Evolutionary conservation across 2,329 filamentous ascomycete genomes (phyloP), one percentile per base, ranked within the genome.

Genomic region (Nemania diffusa): DNA sequence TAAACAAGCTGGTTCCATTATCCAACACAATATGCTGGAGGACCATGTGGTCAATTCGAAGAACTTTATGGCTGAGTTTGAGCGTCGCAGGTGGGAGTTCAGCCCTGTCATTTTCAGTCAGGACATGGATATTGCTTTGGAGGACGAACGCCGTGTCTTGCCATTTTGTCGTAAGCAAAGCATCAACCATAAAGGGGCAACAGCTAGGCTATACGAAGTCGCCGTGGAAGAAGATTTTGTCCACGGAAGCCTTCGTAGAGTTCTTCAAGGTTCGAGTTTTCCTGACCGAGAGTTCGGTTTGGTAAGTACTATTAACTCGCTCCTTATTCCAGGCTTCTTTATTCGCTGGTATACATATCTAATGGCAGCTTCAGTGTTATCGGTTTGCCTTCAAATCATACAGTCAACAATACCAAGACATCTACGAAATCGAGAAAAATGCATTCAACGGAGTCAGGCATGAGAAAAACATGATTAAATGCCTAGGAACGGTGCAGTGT

Each of bases 311-410:
- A 17, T 5, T 26, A 13, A 48, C 22, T 13, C 9, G 5, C 22
- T 51, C 13, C 22, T 17, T 5, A 8, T 51, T 29, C 24, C 7
- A 26, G 5, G 9, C 48, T 17, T 27, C 26, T 40, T 5, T 29
- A 32, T 60, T 51, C 57, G n/a, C 29, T 22, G 5, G 6, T 5
- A 34, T 22, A 22, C 11, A 17, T 22, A 20, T 6, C 32, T 56
- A 50, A 58, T 13, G 6, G 11, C 50, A 17, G 5, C 7, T 34
- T 17, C 27, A 71, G 69, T 71, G 69, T 61, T 71, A 71, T 55
- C 56, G 57, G 46, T 71, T 71, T 26, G 66, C 69, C 5, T 32
- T 71, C 22, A 71, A 70, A 44, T 62, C 66, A 3, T 71, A 67
- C 29, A 65, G 57, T 2, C 7, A 62, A 27, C 53, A 63, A 13